Conservation (phyloP, 2,329 filamentous ascomycete species). For the Proliferodiscus dingleyae region DNA sequence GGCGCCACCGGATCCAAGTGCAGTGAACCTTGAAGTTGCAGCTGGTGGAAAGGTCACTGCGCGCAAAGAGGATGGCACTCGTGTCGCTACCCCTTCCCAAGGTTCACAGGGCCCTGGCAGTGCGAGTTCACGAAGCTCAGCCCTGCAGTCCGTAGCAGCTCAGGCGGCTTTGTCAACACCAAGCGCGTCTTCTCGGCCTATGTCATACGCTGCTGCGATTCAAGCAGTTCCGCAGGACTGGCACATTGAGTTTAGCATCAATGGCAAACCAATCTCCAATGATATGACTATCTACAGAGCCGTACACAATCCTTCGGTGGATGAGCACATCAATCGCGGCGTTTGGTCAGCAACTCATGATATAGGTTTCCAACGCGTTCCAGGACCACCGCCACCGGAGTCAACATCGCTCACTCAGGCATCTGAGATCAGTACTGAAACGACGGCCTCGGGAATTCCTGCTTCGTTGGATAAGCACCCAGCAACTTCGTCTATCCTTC, state of each 20-base stretch:
- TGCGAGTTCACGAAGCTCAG: slow-evolving; percentile 36
- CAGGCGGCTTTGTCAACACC: slow-evolving; percentile 37
- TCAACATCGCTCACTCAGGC: slow-evolving; percentile 55
- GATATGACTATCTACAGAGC: slow-evolving; percentile 96
- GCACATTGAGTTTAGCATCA: slow-evolving; percentile 93
- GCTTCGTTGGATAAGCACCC: slow-evolving; percentile 78
- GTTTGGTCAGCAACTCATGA: slow-evolving; percentile 89
- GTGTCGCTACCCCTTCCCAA: slow-evolving; percentile 76
- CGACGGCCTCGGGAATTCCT: slow-evolving; percentile 60
- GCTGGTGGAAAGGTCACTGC: slow-evolving; percentile 84
- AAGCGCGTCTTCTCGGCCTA: slow-evolving; percentile 54
- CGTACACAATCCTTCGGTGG: slow-evolving; percentile 60
- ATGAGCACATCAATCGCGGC: slow-evolving; percentile 67
- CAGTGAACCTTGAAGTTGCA: slow-evolving; percentile 87
- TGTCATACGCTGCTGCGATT: slow-evolving; percentile 81
- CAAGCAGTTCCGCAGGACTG: slow-evolving; percentile 82
- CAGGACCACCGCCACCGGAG: slow-evolving; percentile 75
- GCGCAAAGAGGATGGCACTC: slow-evolving; percentile 84
- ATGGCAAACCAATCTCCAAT: slow-evolving; percentile 76
- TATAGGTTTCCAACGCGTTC: slow-evolving; percentile 84
- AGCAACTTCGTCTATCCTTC: slow-evolving; percentile 80
- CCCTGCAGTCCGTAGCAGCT: slow-evolving; percentile 34
- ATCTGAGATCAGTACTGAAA: slow-evolving; percentile 45
- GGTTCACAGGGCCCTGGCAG: slow-evolving; percentile 51
- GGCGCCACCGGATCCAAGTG: slow-evolving; percentile 71